Evolutionary conservation across 495 filamentous ascomycete species (phyloP).

Genomic region (Letharia columbiana): DNA sequence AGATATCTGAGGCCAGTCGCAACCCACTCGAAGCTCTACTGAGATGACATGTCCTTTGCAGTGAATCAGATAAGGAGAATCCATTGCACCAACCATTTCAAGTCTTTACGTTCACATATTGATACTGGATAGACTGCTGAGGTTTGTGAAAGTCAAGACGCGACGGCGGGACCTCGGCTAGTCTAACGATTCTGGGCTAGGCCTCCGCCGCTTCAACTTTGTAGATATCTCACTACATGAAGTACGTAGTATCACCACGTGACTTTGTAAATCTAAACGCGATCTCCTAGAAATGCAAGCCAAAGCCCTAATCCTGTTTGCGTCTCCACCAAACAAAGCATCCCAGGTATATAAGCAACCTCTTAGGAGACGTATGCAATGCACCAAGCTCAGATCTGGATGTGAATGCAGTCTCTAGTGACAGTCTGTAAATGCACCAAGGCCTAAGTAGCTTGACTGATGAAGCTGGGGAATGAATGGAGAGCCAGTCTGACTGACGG

Average conservation of each 20-base stretch:
- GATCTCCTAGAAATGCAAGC: too few species aligned
- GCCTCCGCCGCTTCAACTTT: not conserved
- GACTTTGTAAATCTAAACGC: not conserved
- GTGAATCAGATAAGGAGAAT: not conserved
- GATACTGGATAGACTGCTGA: not conserved
- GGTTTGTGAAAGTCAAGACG: not conserved
- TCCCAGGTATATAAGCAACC: not conserved
- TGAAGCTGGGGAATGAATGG: not conserved
- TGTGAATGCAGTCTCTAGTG: not conserved
- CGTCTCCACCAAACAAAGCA: not conserved
- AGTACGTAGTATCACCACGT: not conserved
- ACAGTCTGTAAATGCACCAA: not conserved
- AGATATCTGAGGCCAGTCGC: too few species aligned
- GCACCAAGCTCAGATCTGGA: too few species aligned
- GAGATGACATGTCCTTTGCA: not conserved
- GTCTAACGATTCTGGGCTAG: not conserved
- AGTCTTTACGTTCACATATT: not conserved
- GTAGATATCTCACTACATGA: not conserved
- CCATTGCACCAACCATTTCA: not conserved
- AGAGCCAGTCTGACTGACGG: not conserved
- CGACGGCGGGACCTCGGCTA: not conserved
- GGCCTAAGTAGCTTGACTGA: not conserved
- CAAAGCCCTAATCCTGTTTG: not conserved
- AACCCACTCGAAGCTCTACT: too few species aligned
- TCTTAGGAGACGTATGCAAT: too few species aligned